Evolutionary conservation across 106 monocot species (phyloP).

Genomic region (Phalaenopsis equestris): DNA sequence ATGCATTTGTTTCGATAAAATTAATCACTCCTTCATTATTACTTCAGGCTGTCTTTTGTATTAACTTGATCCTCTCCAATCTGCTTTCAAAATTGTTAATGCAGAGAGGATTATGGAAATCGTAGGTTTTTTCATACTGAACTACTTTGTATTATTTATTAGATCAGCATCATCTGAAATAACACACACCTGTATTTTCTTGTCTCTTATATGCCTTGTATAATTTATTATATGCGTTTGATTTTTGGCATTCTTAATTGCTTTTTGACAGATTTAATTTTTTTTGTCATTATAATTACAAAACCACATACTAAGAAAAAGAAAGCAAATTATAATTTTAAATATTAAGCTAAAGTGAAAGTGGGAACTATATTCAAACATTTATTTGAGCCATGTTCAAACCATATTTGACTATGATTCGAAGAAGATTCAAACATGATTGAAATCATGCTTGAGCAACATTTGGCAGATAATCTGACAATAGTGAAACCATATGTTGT

Average conservation of each 20-base stretch:
- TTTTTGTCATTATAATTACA: too few species aligned
- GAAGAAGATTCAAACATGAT: too few species aligned
- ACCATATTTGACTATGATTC: too few species aligned
- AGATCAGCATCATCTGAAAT: not conserved
- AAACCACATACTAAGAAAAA: too few species aligned
- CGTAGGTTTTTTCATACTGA: not conserved
- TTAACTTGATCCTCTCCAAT: not conserved
- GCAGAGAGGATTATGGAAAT: not conserved
- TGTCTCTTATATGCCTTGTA: not conserved
- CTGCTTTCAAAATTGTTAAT: not conserved
- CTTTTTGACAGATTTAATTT: not conserved
- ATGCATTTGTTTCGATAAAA: not conserved
- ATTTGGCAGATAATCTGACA: too few species aligned
- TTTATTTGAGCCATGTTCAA: too few species aligned
- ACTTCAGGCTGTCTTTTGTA: not conserved
- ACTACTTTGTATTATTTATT: constrained; percentile 3
- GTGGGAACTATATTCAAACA: too few species aligned
- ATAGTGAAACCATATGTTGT: too few species aligned
- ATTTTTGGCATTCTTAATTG: not conserved
- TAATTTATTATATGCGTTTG: not conserved
- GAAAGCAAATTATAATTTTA: too few species aligned
- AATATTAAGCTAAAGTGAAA: too few species aligned
- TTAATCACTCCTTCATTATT: not conserved
- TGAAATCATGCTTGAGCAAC: too few species aligned
- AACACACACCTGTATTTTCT: not conserved